Conservation (phyloP, 2,329 filamentous ascomycete species). For the Colletotrichum spaethianum region DNA sequence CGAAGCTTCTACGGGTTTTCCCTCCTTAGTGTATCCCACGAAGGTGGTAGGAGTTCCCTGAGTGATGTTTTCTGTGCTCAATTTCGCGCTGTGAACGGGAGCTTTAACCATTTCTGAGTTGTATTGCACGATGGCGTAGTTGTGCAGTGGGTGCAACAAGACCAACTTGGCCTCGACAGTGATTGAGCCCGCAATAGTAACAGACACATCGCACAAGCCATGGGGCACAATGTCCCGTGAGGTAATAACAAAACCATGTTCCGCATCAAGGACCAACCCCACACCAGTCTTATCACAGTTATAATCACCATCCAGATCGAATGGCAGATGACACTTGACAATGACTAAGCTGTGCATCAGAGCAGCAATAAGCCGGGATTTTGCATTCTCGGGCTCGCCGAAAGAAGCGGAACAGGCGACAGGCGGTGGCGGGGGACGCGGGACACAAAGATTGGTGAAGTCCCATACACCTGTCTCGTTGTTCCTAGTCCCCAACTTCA, state of each 20-base stretch:
- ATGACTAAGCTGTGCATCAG: slow-evolving; percentile 95
- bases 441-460: slow-evolving; percentile 88
- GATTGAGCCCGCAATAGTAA: slow-evolving; percentile 97
- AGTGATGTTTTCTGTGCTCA: slow-evolving; percentile 72
- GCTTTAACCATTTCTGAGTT: slow-evolving; percentile 94
- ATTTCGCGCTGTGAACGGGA: slow-evolving; percentile 88
- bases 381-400: slow-evolving; percentile 89
- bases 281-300: slow-evolving; percentile 94
- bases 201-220: slow-evolving; percentile 94
- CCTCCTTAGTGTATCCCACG: too few relatives aligned
- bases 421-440: slow-evolving; percentile 81
- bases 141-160: slow-evolving; percentile 96
- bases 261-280: slow-evolving; percentile 94
- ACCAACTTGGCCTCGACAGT: slow-evolving; percentile 94
- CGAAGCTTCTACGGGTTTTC: slow-evolving; percentile 80
- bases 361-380: slow-evolving; percentile 90
- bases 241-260: slow-evolving; percentile 95
- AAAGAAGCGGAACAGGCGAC: slow-evolving; percentile 89
- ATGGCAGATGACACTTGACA: slow-evolving; percentile 90
- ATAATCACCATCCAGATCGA: slow-evolving; percentile 97
- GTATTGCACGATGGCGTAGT: slow-evolving; percentile 96
- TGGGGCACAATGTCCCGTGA: slow-evolving; percentile 93
- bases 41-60: slow-evolving; percentile 78
- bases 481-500: slow-evolving; percentile 92
- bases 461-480: slow-evolving; percentile 94